A percentile compares a stretch with the other conserved stretches of the same genome.
Evolutionary conservation across 1,139 yeast species (phyloP).

Genomic region (Nakaseomyces glabratus): DNA sequence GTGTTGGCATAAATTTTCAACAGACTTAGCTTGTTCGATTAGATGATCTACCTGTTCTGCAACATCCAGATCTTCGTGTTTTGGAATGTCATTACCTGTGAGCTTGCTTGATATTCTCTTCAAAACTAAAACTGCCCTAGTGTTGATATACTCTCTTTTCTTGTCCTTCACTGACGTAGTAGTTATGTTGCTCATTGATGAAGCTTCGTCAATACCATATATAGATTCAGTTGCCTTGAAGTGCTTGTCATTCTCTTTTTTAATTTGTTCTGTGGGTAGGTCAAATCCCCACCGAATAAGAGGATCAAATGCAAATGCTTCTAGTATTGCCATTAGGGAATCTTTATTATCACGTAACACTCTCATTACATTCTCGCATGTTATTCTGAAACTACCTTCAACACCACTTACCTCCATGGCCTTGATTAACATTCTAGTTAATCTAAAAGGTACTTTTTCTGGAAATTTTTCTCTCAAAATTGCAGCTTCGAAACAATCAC

Average conservation of each 20-base stretch:
- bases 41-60: slow-evolving; percentile 88
- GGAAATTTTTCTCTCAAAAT: slow-evolving; percentile 93
- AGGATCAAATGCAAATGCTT: slow-evolving; percentile 98
- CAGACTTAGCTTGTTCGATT: slow-evolving; percentile 93
- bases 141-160: slow-evolving; percentile 44
- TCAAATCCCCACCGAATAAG: slow-evolving; percentile 98
- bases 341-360: slow-evolving; percentile 89
- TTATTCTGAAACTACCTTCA: slow-evolving; percentile 93
- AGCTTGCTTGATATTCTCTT: slow-evolving; percentile 86
- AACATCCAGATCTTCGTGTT: slow-evolving; percentile 62
- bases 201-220: slow-evolving; percentile 42
- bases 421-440: slow-evolving; percentile 92
- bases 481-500: slow-evolving; percentile 99
- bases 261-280: slow-evolving; percentile 70
- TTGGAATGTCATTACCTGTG: slow-evolving; percentile 85
- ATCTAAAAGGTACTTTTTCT: slow-evolving; percentile 93
- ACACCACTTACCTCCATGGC: slow-evolving; percentile 99
- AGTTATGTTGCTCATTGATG: slow-evolving; percentile 41
- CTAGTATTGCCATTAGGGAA: slow-evolving; percentile 93
- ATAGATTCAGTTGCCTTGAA: background rate
- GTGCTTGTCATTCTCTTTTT: slow-evolving; percentile 53
- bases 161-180: slow-evolving; percentile 70
- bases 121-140: slow-evolving; percentile 84
- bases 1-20: slow-evolving; percentile 92
- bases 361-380: slow-evolving; percentile 96